Evolutionary conservation across 1,139 yeast genomes (phyloP), one percentile per base, ranked within the genome.

Genomic region (Saccharomyces uvarum): DNA sequence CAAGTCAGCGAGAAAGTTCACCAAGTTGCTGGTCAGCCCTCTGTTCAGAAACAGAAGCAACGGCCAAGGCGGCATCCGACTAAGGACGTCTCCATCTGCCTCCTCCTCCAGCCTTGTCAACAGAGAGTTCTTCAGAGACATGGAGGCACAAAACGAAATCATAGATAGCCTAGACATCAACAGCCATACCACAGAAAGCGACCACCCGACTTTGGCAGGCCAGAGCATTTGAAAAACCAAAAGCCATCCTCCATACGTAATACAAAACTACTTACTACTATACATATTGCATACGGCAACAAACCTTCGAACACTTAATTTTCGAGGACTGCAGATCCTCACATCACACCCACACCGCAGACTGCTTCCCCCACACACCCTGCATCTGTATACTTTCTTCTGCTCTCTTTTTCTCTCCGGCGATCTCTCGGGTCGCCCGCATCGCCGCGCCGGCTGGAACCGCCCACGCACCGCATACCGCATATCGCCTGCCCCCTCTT

Each of bases 91-190:
- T 5, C 24, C 51, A 21, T 51, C 38, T 21, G 54, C 44, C n/a
- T 38, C 44, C 11, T 38, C 44, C 11, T 38, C 44, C 8, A 38
- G 44, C 13, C 44, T 38, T 6, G 44, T 7, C 44, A 38, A 38
- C n/a, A 38, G 44, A 19, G 44, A 38, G 44, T 61, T 66, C 47
- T 52, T 60, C 16, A 54, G 69, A 42, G 70, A 67, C 53, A 66
- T 68, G 63, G 70, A 67, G 49, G 62, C 60, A 13, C 71, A 68
- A 48, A 68, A 68, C 58, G 61, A 63, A 41, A 58, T 67, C 5
- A 54, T 68, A 11, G 71, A 68, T 53, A 62, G 62, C 49, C 56
- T 68, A 19, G 70, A 67, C 21, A 61, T 63, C 8, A 56, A 55
- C n/a, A 56, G 56, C 49, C 51, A 48, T 47, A 56, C 51, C 33